Evolutionary conservation across 1,284 basidiomycete genomes (phyloP).

Genomic region (Ganoderma meredithae): DNA sequence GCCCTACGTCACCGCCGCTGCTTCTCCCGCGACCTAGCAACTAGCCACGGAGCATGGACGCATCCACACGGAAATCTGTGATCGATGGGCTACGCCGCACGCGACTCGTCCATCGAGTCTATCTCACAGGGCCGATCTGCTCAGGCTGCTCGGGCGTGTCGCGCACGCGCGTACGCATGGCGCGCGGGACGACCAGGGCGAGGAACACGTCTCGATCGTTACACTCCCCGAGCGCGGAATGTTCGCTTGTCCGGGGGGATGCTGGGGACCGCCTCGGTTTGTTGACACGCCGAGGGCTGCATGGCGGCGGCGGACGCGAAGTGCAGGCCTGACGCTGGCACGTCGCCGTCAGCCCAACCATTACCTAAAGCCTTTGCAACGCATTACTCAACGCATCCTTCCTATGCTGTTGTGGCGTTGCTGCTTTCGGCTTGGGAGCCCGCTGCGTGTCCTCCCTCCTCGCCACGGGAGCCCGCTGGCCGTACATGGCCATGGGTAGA

Average conservation of each 20-base stretch:
- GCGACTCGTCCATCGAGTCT: constrained; percentile 10
- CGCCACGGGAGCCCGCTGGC: not conserved
- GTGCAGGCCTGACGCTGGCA: constrained; percentile 1
- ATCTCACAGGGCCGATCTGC: constrained; percentile 29
- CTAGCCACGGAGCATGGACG: constrained; percentile 11
- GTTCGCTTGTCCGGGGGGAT: constrained; percentile 10
- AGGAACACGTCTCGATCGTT: not conserved
- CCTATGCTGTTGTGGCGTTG: constrained; percentile 22
- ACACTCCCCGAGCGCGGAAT: constrained; percentile 18
- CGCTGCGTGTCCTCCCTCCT: not conserved
- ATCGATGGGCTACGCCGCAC: constrained; percentile 19
- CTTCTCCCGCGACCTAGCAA: constrained; percentile 31
- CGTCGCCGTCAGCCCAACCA: constrained; percentile 5
- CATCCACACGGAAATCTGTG: constrained; percentile 21
- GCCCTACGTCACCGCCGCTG: constrained; percentile 16
- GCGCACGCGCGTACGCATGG: not conserved
- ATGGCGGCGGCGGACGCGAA: constrained; percentile 13
- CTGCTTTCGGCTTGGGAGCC: constrained; percentile 7
- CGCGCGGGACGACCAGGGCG: constrained; percentile 7
- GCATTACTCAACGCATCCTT: constrained; percentile 17
- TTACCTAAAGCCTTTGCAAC: constrained; percentile 19
- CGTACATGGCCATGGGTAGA: not conserved
- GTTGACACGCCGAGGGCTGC: constrained; percentile 14
- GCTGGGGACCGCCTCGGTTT: constrained; percentile 17
- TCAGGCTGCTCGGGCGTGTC: not conserved